Evolutionary conservation across 441 rosid genomes (phyloP).

Genomic region (Kokia cookei): DNA sequence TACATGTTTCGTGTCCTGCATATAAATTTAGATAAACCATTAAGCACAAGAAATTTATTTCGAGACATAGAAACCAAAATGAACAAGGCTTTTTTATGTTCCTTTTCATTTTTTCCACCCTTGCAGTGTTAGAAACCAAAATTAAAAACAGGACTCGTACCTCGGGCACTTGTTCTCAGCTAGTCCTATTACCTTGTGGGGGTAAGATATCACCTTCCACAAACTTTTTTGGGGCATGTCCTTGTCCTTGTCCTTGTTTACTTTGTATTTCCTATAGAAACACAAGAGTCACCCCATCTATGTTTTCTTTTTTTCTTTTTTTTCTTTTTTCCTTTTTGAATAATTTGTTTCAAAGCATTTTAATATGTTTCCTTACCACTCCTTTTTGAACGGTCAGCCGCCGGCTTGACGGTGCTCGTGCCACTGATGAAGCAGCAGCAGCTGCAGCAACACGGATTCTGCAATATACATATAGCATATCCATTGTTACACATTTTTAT

Average conservation of each 20-base stretch:
- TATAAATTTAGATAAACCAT: not conserved
- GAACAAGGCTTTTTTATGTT: not conserved
- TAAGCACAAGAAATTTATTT: not conserved
- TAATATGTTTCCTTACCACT: constrained; percentile 43
- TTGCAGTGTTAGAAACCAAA: not conserved
- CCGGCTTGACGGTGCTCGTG: constrained; percentile 83
- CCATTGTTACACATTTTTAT: not conserved
- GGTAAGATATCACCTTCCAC: too few species aligned
- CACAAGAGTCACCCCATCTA: constrained; percentile 8
- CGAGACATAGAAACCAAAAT: not conserved
- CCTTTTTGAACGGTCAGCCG: constrained; percentile 62
- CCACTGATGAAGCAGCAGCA: constrained; percentile 94
- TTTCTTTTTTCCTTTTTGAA: not conserved
- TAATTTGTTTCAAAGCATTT: not conserved
- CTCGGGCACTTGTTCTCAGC: not conserved
- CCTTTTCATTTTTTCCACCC: not conserved
- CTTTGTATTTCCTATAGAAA: constrained; percentile 54
- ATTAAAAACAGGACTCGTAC: not conserved
- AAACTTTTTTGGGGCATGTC: constrained; percentile 18
- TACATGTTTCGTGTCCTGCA: not conserved
- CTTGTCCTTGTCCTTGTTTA: constrained; percentile 34
- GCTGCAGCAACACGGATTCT: constrained; percentile 99
- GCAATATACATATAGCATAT: constrained; percentile 10
- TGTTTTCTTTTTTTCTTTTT: not conserved
- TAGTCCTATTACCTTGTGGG: too few species aligned